Conservation (phyloP, 768 basidiomycete species). For the Tulasnella calospora region DNA sequence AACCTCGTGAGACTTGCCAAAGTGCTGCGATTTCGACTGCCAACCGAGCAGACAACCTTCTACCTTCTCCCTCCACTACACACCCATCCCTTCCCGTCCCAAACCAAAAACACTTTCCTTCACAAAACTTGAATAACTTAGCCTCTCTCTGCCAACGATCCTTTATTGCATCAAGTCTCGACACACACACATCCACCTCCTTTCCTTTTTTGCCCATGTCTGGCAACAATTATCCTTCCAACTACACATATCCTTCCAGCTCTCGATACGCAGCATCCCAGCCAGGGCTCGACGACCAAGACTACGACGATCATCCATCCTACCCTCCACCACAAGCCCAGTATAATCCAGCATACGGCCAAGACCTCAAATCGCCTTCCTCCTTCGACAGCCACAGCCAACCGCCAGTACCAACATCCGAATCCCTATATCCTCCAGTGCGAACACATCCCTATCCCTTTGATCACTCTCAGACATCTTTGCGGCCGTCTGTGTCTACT, state of each 20-base stretch:
- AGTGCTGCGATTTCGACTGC: not conserved
- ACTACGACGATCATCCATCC: slow-evolving; percentile 9
- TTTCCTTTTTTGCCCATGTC: slow-evolving; percentile 3
- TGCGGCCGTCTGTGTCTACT: slow-evolving; percentile 3
- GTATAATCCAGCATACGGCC: slow-evolving; percentile 8
- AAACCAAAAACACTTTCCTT: not conserved
- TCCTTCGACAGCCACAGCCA: not conserved
- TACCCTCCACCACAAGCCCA: not conserved
- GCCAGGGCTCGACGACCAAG: not conserved
- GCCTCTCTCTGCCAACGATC: not conserved
- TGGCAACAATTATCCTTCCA: not conserved
- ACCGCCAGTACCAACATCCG: not conserved
- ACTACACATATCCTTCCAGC: slow-evolving; percentile 1
- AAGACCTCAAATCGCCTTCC: not conserved
- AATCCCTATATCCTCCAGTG: slow-evolving; percentile 21
- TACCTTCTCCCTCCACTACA: not conserved
- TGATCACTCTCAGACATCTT: not conserved
- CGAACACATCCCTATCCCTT: slow-evolving; percentile 4
- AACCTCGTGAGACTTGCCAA: not conserved
- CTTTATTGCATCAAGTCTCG: not conserved
- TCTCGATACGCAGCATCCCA: not conserved
- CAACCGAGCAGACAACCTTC: not conserved
- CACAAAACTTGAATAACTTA: not conserved
- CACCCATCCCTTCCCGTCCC: not conserved
- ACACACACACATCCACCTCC: not conserved